Evolutionary conservation across 768 basidiomycete genomes (phyloP), one percentile per base, ranked within the genome.

Genomic region (Xerocomellus chrysenteron): DNA sequence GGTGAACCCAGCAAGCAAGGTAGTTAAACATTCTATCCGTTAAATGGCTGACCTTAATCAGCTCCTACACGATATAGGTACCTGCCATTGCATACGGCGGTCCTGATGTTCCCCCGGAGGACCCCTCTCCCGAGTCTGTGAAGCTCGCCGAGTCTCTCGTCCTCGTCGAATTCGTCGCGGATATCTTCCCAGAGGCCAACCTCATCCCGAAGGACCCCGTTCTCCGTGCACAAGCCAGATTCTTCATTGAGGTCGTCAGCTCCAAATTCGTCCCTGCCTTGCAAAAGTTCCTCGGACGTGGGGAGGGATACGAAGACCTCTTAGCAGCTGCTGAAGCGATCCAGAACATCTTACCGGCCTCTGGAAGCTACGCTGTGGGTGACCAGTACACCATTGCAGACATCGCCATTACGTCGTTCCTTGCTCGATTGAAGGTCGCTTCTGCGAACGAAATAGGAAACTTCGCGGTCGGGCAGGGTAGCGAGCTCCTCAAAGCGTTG

Each of bases 1-100:
- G 56, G 80, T 89, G 39, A 89, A 88, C 70, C 82, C 82, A 1
- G 84, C 80, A 0, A 80, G 81, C 73, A 88, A 87, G 79, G 86
- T 84, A 62, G 16, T 17, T 17, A 3, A 8, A 35, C 28, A 7
- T 21, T 6, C 12, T 12, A 17, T 5, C 13, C 6, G 26, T 33
- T 10, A n/a, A 52, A 26, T n/a, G n/a, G n/a, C 21, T 13, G n/a
- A 16, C 17, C n/a, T 42, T 44, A 16, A 41, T 14, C 3, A 42
- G 1, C 17, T 11, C 17, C 2, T 30, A 11, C 35, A 19, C 7
- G 9, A n/a, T 6, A 37, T 30, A 64, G 63, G 59, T 64, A 33
- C 63, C 63, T 13, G 63, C 84, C 0, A 72, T 88, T 37, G 71
- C 82, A 0, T 86, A 83, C 60, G 86, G 85, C 36, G 86, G 85